Evolutionary conservation across 139 green algal genomes (phyloP).

Genomic region (Monoraphidium neglectum): DNA sequence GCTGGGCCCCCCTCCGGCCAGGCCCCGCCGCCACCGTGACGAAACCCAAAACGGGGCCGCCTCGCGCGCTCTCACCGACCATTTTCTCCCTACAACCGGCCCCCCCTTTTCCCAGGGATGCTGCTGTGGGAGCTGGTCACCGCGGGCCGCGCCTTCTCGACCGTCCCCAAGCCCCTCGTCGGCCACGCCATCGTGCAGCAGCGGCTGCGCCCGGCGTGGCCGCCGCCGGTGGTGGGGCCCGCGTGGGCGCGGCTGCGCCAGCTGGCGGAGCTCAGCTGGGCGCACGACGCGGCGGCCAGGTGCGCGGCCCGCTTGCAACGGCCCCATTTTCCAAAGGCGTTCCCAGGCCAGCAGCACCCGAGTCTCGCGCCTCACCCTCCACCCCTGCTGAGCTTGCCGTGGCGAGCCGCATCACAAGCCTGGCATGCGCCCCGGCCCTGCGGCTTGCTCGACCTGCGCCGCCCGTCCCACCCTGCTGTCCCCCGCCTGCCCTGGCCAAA

Average conservation of each 20-base stretch:
- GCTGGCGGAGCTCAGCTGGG: constrained; percentile 23
- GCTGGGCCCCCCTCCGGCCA: too few relatives aligned
- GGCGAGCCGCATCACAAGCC: neutral
- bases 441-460: too few relatives aligned
- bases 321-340: neutral
- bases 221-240: neutral
- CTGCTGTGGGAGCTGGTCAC: constrained; percentile 41
- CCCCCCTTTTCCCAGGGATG: constrained; percentile 1
- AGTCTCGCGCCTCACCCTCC: too few relatives aligned
- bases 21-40: too few relatives aligned
- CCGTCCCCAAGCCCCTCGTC: constrained; percentile 36
- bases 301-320: neutral
- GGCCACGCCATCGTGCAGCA: constrained; percentile 40
- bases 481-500: neutral
- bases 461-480: neutral
- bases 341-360: too few relatives aligned
- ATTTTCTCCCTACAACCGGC: too few relatives aligned
- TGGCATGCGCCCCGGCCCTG: neutral
- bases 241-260: neutral
- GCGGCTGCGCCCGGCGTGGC: constrained; percentile 35
- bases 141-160: constrained; percentile 36
- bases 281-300: constrained; percentile 14
- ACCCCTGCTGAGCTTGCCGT: too few relatives aligned
- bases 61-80: too few relatives aligned
- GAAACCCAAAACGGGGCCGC: too few relatives aligned